Base-by-base conservation (phyloP, 2,329 filamentous ascomycete genomes). In the Colletotrichum cereale region DNA sequence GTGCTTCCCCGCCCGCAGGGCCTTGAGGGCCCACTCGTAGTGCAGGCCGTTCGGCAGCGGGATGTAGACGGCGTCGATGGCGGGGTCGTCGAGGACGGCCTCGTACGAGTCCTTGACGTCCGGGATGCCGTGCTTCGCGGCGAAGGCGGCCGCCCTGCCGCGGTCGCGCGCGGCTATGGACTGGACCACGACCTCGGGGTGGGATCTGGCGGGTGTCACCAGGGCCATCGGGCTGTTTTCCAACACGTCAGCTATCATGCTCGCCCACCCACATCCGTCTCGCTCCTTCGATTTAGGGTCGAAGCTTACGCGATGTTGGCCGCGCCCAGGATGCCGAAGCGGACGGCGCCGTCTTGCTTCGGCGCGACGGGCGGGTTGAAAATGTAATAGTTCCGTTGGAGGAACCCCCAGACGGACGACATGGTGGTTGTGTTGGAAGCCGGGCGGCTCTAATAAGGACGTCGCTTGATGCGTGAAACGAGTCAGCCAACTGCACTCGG, bases 131-230 rank as follows among this genome's bases (percentile, higher is more conserved):
- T 89, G 79, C 70, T 84, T 86, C 73, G 84, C 85, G 2, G 87
- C 87, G 77, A 82, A 89, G 0, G 79, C 80, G 61, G 82, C 77
- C 0, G 88, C 88, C 62, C 80, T 85, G 5, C 76, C 77, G 40
- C 75, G 79, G 75, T 88, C 84, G 5, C 88, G 82, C 3, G 87
- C 86, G 3, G 88, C 86, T 1, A 90, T 82, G 5, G 84, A 85
- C 11, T 84, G 81, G 16, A 90, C 71, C 16, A 88, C 80, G 18
- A 89, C 85, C 48, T 88, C 86, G 0, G 87, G 80, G 74, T 90
- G 88, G 3, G 81, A 83, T 72, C 81, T 84, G 18, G 87, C 87
- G 0, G 88, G 87, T 2, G 71, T 75, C 44, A 89, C 84, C 24
- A 88, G 74, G 16, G 82, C 82, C 21, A 78, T 63, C 0, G 84